Evolutionary conservation across 768 basidiomycete species (phyloP), one percentile per base, ranked within the genome.

Genomic region (Porpolomopsis calyptriformis): DNA sequence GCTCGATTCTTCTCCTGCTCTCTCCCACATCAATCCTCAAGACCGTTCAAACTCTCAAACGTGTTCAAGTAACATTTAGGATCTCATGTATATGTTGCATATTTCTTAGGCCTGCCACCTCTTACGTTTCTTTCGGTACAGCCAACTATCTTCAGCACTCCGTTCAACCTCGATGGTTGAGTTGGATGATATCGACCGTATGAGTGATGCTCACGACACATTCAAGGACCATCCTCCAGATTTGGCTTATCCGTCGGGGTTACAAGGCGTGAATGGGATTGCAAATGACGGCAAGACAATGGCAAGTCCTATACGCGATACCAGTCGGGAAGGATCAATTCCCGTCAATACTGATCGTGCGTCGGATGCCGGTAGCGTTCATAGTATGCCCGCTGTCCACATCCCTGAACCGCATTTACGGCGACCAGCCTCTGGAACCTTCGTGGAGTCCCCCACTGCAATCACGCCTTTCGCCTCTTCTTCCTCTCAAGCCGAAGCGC

Each of bases 311-410:
- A 53, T 59, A 31, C 33, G 57, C 38, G 60, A 63, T 19, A 48
- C 66, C n/a, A 53, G 49, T 56, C 50, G 59, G 20, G 64, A 63
- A 12, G 57, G 67, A 6, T 65, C 75, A 10, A 55, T 69, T 22
- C 65, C 70, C 16, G 65, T 64, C 1, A 56, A 59, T 44, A 51
- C 63, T 22, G 65, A 71, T 34, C 69, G 64, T 12, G 54, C 58
- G 29, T 64, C 66, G 0, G 80, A 82, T 51, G 63, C 65, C 14
- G 69, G 68, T 53, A 84, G 82, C 53, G 61, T 75, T 4, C 79
- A 75, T 50, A 80, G 77, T 52, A 66, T 81, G 53, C 79, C 81
- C 8, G 66, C 65, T 9, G 72, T 72, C 12, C 73, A 73, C 55
- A 70, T 78, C 50, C 69, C 64, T 36, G 66, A 60, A 45, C 64